Evolutionary conservation across 192 early-diverging fungal genomes (phyloP), one percentile per base, ranked within the genome.

Genomic region (Obelidium mucronatum): DNA sequence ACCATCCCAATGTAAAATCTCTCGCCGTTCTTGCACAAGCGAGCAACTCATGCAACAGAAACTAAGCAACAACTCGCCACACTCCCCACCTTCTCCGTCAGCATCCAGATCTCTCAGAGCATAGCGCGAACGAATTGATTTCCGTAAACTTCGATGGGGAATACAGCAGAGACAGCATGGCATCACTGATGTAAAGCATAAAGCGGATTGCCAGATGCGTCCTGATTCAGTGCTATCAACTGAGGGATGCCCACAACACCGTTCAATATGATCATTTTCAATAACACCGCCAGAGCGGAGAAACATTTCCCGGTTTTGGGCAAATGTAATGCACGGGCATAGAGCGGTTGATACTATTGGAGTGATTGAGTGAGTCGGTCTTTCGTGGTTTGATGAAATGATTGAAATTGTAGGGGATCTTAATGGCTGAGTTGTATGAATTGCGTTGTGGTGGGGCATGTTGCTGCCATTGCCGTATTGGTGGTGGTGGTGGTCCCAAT

Each of bases 1-100:
- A 8, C 67, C 48, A 24, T 69, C 67, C 67, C 67, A 69, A 52
- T 69, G 67, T 28, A 53, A 28, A 69, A 69, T 69, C 67, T 69
- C 67, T 34, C 67, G n/a, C 11, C 67, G 67, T 33, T 69, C 67
- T 31, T 69, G 67, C n/a, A 69, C 24, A 1, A 69, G 31, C 48
- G 48, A 15, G 34, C 67, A 69, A 17, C 44, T 40, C 40, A 69
- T 28, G 34, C 67, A 69, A 52, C 19, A 69, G 24, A 22, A 19
- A 52, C 26, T 33, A 1, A 69, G 8, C 67, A 69, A 34, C 15
- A 22, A 69, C 33, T 69, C 67, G 26, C 42, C 67, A 53, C 67
- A 69, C 34, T 69, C 42, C 24, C 67, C 67, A 22, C 31, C 34
- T 39, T 8, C 37, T 17, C 40, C 63, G 13, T 53, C 67, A 6